Evolutionary conservation across 2,329 filamentous ascomycete genomes (phyloP).

Genomic region (Sarocladiaceae sp.): DNA sequence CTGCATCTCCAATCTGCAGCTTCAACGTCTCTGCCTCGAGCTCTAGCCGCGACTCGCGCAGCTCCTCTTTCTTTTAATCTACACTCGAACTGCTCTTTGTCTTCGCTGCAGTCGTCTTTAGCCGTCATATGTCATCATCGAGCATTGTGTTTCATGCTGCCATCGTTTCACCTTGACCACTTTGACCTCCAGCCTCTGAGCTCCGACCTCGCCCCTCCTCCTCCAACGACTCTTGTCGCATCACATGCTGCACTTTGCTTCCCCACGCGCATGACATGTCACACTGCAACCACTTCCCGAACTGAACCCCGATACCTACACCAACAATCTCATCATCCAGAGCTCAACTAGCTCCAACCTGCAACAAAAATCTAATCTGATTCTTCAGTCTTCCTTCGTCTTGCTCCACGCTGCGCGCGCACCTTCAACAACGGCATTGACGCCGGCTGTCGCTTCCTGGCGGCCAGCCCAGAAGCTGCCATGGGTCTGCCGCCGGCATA

Average conservation of each 20-base stretch:
- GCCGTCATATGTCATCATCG: not conserved
- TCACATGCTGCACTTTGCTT: constrained; percentile 9
- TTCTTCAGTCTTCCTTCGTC: not conserved
- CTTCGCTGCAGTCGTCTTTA: not conserved
- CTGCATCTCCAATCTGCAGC: not conserved
- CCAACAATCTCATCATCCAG: not conserved
- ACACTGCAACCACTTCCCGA: no score
- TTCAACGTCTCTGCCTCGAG: not conserved
- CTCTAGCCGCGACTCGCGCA: constrained; percentile 7
- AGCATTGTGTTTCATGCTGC: not conserved
- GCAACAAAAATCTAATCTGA: not conserved
- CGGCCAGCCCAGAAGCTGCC: constrained; percentile 9
- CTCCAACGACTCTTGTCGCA: constrained; percentile 10
- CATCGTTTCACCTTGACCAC: constrained; percentile 6
- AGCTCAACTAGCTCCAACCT: not conserved
- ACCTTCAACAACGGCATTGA: no score
- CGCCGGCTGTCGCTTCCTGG: not conserved
- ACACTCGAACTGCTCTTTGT: not conserved
- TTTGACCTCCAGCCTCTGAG: not conserved
- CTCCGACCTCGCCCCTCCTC: not conserved
- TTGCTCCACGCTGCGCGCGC: no score
- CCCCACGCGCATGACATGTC: constrained; percentile 3
- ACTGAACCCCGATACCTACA: no score
- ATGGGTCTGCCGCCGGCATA: constrained; percentile 35
- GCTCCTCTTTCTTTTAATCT: not conserved